Base-by-base conservation (phyloP, 2,329 filamentous ascomycete species). In the Phialemoniopsis sp. region DNA sequence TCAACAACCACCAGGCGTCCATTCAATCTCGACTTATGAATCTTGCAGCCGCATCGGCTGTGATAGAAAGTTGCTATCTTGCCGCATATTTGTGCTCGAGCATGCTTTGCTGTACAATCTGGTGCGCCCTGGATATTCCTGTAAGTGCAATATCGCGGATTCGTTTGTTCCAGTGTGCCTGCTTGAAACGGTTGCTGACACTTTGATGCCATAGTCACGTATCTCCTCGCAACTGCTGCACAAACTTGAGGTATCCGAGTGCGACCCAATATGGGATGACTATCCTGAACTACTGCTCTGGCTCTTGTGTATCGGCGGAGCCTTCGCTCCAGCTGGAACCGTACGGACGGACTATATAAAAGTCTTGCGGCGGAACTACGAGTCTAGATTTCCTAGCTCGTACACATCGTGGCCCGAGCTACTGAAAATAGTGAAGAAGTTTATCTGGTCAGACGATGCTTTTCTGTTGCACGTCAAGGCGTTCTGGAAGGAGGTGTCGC, bases 1-100 rank as follows among this genome's bases (percentile, higher is more conserved):
- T 70, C 17, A 54, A 69, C 30, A 63, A 64, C 28, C 65, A 68
- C 8, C 55, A 54, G 29, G 66, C 65, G 30, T 68, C 59, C 3
- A 63, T 69, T 12, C 65, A 69, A 29, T 68, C 65, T 0, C 54
- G 63, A 26, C 48, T 69, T 0, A 50, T 50, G 3, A 32, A 36
- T 8, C 43, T 66, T 4, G 41, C 44, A 5, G 47, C 45, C 9
- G 3, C 13, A 0, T 59, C 51, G 0, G 31, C 48, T 2, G 15
- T 63, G 5, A 39, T 47, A 2, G 53, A 59, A 3, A 65, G 58
- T 39, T 66, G 60, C n/a, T 47, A 55, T 33, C 50, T 68, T 2
- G 66, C 60, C 3, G 59, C 61, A 8, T 70, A 67, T 48, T 26
- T 70, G n/a, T 64, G 58, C 38, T 62, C 66, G 4, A 48, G 42